Percentiles rank a stretch among this genome's conserved stretches.
phyloP scores from a whole-genome alignment of 176 grass and related monocot species.

The Carex myosuroides region DNA sequence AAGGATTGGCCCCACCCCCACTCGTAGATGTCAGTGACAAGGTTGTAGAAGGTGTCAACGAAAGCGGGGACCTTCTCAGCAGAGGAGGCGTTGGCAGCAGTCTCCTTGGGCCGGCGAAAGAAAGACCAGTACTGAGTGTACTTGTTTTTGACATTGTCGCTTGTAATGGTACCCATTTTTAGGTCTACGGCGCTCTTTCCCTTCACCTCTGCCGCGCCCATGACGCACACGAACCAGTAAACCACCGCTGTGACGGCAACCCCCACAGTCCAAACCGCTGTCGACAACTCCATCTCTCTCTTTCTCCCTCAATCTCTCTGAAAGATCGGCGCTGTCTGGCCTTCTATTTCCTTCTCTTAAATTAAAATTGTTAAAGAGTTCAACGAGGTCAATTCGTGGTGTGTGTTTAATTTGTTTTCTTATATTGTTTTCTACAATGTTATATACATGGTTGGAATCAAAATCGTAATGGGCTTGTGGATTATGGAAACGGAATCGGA shows the following conservation, averaged over 20 bases:
- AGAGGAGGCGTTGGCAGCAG: conserved; percentile 40
- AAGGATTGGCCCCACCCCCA: conserved; percentile 99
- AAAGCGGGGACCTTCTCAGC: conserved; percentile 76
- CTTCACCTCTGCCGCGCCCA: conserved; percentile 96
- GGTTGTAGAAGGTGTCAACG: conserved; percentile 99
- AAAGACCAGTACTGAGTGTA: conserved; percentile 99
- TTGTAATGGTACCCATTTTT: conserved; percentile 85
- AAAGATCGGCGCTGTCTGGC: conserved; percentile 3
- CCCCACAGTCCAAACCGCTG: conserved; percentile 67
- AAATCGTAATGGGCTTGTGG: too few relatives aligned
- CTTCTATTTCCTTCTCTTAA: not conserved
- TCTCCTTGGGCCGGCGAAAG: conserved; percentile 86
- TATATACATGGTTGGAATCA: too few relatives aligned
- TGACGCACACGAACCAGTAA: conserved; percentile 98
- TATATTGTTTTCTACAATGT: too few relatives aligned
- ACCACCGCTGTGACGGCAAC: conserved; percentile 34
- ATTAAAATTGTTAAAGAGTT: too few relatives aligned
- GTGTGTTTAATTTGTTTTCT: too few relatives aligned
- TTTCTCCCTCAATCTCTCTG: not conserved
- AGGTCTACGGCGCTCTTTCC: conserved; percentile 96
- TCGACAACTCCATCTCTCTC: conserved; percentile 45
- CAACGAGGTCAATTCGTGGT: too few relatives aligned
- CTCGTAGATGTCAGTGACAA: conserved; percentile 99
- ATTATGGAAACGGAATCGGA: too few relatives aligned
- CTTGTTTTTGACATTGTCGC: conserved; percentile 81